Evolutionary conservation across 106 monocot genomes (phyloP).

Genomic region (Iris macrosiphon): DNA sequence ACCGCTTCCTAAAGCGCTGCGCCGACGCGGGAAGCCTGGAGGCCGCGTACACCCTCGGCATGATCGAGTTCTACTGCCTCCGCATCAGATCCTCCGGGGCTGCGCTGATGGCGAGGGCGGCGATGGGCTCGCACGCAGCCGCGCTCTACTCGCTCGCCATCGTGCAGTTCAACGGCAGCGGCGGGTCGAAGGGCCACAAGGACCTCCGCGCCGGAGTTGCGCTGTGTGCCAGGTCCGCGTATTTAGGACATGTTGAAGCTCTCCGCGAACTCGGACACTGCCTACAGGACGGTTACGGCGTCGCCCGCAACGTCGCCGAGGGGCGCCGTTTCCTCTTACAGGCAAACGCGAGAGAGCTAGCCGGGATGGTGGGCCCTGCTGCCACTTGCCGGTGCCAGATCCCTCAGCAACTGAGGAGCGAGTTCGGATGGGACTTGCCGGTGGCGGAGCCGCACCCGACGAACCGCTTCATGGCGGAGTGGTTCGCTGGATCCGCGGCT

Average conservation of each 20-base stretch:
- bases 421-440: conserved; percentile 27
- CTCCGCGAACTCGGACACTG: conserved; percentile 40
- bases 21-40: conserved; percentile 58
- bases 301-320: conserved; percentile 17
- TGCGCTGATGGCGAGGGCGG: conserved; percentile 33
- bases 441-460: conserved; percentile 24
- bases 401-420: conserved; percentile 4
- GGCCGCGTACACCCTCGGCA: conserved; percentile 51
- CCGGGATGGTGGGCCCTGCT: neutral
- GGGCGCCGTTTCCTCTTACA: conserved; percentile 30
- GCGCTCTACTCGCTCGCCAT: conserved; percentile 33
- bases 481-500: conserved; percentile 15
- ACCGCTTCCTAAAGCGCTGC: conserved; percentile 42
- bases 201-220: conserved; percentile 21
- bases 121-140: conserved; percentile 29
- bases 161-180: conserved; percentile 45
- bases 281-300: conserved; percentile 36
- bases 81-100: conserved; percentile 23
- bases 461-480: conserved; percentile 43
- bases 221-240: conserved; percentile 22
- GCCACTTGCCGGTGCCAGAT: neutral
- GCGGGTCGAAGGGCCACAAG: conserved; percentile 17
- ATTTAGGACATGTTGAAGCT: conserved; percentile 24
- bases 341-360: conserved; percentile 28
- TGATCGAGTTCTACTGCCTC: conserved; percentile 49